Evolutionary conservation across 2,329 filamentous ascomycete genomes (phyloP).

Genomic region (Gyromitra esculenta): DNA sequence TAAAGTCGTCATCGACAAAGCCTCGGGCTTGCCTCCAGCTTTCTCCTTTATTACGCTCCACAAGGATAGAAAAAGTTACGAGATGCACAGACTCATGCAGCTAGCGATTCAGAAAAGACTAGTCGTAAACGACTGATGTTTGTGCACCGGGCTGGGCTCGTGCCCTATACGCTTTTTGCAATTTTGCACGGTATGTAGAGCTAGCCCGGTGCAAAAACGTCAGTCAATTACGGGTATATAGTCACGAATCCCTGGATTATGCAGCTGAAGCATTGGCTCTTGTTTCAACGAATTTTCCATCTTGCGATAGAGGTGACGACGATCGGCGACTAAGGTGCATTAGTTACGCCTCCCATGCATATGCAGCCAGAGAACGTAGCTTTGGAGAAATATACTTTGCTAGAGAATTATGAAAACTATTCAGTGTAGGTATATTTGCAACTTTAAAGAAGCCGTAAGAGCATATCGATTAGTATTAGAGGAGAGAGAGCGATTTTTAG

Average conservation of each 20-base stretch:
- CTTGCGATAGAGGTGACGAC: not conserved
- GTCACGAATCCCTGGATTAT: not conserved
- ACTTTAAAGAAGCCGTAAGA: constrained; percentile 58
- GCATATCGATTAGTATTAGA: constrained; percentile 52
- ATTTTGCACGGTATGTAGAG: no score
- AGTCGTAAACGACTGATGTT: not conserved
- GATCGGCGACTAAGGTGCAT: not conserved
- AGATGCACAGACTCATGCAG: constrained; percentile 30
- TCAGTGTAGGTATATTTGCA: constrained; percentile 14
- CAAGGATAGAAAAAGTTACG: constrained; percentile 13
- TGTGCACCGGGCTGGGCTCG: no score
- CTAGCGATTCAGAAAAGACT: constrained; percentile 19
- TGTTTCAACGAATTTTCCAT: constrained; percentile 2
- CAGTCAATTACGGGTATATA: no score
- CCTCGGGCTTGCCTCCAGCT: constrained; percentile 6
- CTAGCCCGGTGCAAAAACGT: no score
- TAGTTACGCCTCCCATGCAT: constrained; percentile 2
- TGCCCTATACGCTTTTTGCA: no score
- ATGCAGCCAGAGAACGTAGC: not conserved
- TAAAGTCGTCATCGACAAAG: constrained; percentile 17
- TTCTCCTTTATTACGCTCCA: constrained; percentile 27
- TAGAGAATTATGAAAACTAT: not conserved
- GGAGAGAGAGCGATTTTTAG: constrained; percentile 14
- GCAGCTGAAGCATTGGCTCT: constrained; percentile 4
- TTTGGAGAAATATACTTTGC: not conserved